Evolutionary conservation across 192 early-diverging fungal genomes (phyloP).

Genomic region (Geranomyces variabilis): DNA sequence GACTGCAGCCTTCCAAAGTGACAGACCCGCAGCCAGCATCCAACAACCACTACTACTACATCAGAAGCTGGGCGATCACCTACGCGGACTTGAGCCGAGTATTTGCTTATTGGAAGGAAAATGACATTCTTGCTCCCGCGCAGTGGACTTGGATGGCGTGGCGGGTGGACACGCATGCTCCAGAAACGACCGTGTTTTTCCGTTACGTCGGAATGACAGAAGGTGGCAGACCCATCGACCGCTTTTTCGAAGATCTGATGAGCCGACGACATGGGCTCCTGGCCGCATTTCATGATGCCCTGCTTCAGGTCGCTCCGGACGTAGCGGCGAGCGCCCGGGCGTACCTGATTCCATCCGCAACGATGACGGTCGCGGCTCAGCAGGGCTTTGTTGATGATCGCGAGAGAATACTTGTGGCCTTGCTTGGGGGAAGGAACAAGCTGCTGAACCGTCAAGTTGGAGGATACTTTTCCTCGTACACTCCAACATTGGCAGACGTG

Average conservation of each 20-base stretch:
- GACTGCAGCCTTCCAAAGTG: too few species aligned
- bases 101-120: not conserved
- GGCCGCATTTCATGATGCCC: not conserved
- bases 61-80: conserved; percentile 71
- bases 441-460: conserved; percentile 9
- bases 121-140: not conserved
- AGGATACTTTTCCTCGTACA: not conserved
- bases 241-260: not conserved
- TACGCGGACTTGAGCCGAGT: conserved; percentile 50
- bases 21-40: too few species aligned
- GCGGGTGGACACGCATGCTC: not conserved
- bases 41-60: not conserved
- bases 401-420: conserved; percentile 11
- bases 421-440: not conserved
- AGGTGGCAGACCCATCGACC: not conserved
- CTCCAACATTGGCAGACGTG: not conserved
- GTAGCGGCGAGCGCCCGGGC: not conserved
- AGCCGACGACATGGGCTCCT: not conserved
- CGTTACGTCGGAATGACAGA: not conserved
- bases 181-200: not conserved
- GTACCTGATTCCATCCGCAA: not conserved
- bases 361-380: not conserved
- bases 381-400: not conserved
- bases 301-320: not conserved
- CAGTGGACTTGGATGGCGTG: not conserved